Evolutionary conservation across 2,329 filamentous ascomycete genomes (phyloP), one percentile per base, ranked within the genome.

Genomic region (Lasiodiplodia sp.): DNA sequence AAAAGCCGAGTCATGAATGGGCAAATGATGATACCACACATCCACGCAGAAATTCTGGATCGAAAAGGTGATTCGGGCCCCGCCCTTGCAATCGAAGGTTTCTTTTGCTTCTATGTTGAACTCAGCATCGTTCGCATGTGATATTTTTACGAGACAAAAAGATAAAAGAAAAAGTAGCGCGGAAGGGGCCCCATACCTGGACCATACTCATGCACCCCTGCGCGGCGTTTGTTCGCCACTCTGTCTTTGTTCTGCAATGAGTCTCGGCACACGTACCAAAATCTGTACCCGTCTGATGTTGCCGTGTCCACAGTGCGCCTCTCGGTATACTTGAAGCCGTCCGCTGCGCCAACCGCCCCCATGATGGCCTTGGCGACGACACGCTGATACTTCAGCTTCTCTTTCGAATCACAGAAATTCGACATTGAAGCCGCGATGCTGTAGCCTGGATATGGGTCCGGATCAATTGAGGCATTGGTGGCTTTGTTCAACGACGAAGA

Each of bases 241-340:
- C 75, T 72, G 62, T 75, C 68, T 21, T 71, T 72, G 68, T 79
- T 78, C 67, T 78, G 73, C 3, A 76, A 67, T 28, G 76, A 79
- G 68, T 79, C 77, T 37, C 69, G 69, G 60, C 77, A 80, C 11
- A 79, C 71, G 70, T 75, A 79, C 51, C 73, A 77, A 67, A 79
- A 73, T 3, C 77, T 73, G 28, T 70, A 67, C 11, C 78, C 77
- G 68, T 79, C 76, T 7, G 70, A 71, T 18, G 73, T 72, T 10
- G 74, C 74, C 55, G 71, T 79, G 31, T 75, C 77, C 31, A 70
- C 70, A 3, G 74, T 75, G 34, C 74, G 73, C 34, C 77, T 75
- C 66, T 80, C 77, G 12, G 70, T 69, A 69, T 80, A 79, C 25
- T 71, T 75, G 72, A 78, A 80, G 1, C 75, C 74, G 68, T 80